Evolutionary conservation across 129 eudicot genomes (phyloP).

Genomic region (Helianthus tuberosus): DNA sequence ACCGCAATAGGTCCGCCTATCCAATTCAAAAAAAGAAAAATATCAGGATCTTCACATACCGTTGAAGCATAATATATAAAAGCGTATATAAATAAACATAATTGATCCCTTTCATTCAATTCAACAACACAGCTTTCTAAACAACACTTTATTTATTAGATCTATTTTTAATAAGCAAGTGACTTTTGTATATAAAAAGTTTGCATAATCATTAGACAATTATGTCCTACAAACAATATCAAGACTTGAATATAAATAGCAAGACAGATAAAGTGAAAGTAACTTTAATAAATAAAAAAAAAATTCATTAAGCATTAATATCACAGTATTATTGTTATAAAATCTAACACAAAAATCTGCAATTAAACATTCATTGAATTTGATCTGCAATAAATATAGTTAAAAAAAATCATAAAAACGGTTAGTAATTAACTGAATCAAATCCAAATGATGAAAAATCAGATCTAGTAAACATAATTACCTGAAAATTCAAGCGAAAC

Average conservation of each 20-base stretch:
- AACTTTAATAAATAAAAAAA: neutral
- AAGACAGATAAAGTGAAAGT: slow-evolving; percentile 12
- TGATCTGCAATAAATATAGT: slow-evolving; percentile 16
- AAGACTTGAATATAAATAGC: slow-evolving; percentile 3
- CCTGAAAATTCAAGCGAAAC: slow-evolving; percentile 36
- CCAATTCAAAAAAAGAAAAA: slow-evolving; percentile 18
- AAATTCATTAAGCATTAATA: neutral
- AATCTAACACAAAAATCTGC: slow-evolving; percentile 8
- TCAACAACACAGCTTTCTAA: slow-evolving; percentile 2
- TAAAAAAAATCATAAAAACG: slow-evolving; percentile 5
- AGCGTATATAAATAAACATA: neutral
- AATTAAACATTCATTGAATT: slow-evolving; percentile 3
- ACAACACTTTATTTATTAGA: slow-evolving; percentile 3
- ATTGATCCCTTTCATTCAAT: neutral
- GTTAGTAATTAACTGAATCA: slow-evolving; percentile 10
- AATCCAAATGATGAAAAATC: slow-evolving; percentile 22
- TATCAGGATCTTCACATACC: slow-evolving; percentile 14
- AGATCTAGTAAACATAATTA: slow-evolving; percentile 25
- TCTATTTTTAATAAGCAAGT: neutral
- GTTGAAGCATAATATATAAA: neutral
- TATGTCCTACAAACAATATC: neutral
- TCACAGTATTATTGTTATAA: neutral
- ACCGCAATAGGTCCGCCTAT: slow-evolving; percentile 72
- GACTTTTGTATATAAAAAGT: neutral
- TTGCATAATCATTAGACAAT: neutral